phyloP scores from a whole-genome alignment of 2,329 filamentous ascomycete genomes.

The Moelleriella libera region DNA sequence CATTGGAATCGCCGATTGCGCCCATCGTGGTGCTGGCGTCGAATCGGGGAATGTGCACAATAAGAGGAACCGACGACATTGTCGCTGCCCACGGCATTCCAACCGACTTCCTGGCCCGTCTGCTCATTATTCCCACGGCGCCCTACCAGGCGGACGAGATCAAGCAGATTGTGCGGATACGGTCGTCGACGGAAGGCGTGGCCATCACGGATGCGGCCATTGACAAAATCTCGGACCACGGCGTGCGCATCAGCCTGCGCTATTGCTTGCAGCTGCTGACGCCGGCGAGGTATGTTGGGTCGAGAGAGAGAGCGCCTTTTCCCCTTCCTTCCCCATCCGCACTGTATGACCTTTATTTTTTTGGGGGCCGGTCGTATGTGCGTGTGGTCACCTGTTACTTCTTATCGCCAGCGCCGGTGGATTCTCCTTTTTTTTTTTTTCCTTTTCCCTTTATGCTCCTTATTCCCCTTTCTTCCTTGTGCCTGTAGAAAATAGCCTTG shows the following conservation, averaged over 20 bases:
- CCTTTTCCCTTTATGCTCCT: neutral
- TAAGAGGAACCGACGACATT: slow-evolving; percentile 73
- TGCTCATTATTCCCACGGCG: slow-evolving; percentile 92
- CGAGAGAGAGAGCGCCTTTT: neutral
- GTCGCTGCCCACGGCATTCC: slow-evolving; percentile 87
- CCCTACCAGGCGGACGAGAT: slow-evolving; percentile 83
- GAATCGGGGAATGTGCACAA: slow-evolving; percentile 86
- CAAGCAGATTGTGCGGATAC: slow-evolving; percentile 76
- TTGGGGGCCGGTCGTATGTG: neutral
- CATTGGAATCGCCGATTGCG: slow-evolving; percentile 87
- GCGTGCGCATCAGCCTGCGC: slow-evolving; percentile 75
- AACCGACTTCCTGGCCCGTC: slow-evolving; percentile 79
- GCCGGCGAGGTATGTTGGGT: slow-evolving; percentile 50
- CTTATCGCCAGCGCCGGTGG: neutral
- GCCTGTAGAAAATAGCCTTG: slow-evolving; percentile 17
- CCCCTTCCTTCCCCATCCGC: neutral
- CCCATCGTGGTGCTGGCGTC: slow-evolving; percentile 96
- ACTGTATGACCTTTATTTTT: neutral
- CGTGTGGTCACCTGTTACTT: neutral
- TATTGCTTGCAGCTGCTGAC: slow-evolving; percentile 90
- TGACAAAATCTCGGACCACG: slow-evolving; percentile 74
- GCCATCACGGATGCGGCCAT: slow-evolving; percentile 69
- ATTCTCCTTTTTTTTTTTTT: neutral
- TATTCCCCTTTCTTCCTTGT: neutral
- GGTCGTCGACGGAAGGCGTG: slow-evolving; percentile 69